phyloP scores from a whole-genome alignment of 2,329 filamentous ascomycete species.

The Neofusicoccum ribis region DNA sequence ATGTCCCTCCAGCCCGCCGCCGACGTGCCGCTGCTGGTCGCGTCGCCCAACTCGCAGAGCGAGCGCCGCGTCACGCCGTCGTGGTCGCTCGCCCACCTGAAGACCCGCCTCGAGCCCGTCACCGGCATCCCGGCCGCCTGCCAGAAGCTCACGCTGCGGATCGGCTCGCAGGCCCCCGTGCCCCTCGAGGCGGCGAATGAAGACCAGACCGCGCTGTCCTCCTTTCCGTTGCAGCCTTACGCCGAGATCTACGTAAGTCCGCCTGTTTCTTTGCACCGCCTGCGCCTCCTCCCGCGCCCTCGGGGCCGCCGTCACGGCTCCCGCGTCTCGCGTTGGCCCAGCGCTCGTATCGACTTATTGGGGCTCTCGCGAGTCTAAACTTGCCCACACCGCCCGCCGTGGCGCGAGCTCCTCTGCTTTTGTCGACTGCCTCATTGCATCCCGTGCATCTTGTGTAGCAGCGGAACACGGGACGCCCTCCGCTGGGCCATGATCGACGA shows the following conservation, averaged over 20 bases:
- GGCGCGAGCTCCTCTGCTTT: background rate
- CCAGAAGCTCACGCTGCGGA: conserved; percentile 74
- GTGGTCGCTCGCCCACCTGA: conserved; percentile 84
- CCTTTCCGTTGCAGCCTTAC: conserved; percentile 70
- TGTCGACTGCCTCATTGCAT: background rate
- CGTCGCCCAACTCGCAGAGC: conserved; percentile 74
- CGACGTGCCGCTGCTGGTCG: conserved; percentile 74
- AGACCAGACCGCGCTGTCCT: conserved; percentile 64
- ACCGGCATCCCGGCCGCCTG: conserved; percentile 83
- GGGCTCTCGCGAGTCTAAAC: background rate
- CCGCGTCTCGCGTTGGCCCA: too few species aligned
- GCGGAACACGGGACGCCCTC: background rate
- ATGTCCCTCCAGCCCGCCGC: conserved; percentile 40
- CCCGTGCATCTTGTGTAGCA: conserved; percentile 1
- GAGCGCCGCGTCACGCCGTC: conserved; percentile 90
- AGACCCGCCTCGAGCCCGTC: conserved; percentile 84
- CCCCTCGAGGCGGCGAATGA: conserved; percentile 71
- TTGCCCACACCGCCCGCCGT: background rate
- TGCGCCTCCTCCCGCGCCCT: background rate
- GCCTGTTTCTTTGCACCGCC: conserved; percentile 21
- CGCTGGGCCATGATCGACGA: background rate
- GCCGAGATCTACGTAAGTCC: conserved; percentile 76
- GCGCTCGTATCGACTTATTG: conserved; percentile 27
- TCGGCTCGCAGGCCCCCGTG: conserved; percentile 62
- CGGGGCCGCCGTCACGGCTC: too few species aligned